phyloP scores from a whole-genome alignment of 2,329 filamentous ascomycete species.

The Lecanoromycetidae sp. region DNA sequence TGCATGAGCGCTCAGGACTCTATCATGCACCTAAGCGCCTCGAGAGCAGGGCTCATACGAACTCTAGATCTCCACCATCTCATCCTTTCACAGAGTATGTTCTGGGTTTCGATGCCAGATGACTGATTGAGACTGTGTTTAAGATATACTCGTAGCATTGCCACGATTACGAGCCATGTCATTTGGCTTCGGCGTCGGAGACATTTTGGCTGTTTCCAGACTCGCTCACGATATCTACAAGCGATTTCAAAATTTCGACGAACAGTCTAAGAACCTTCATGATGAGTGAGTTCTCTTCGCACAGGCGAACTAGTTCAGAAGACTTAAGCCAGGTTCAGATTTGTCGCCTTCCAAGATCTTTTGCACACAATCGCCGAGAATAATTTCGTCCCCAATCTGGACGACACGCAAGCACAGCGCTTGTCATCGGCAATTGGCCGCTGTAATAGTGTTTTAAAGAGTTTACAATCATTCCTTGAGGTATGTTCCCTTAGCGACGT shows the following conservation, averaged over 20 bases:
- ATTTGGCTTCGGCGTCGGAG: slow-evolving; percentile 1
- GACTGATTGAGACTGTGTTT: too few relatives aligned
- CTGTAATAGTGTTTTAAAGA: neutral
- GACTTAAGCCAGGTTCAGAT: neutral
- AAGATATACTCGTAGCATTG: too few relatives aligned
- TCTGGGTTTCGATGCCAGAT: too few relatives aligned
- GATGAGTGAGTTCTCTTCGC: neutral
- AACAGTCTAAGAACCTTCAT: neutral
- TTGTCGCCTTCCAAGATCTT: neutral
- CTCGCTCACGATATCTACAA: neutral
- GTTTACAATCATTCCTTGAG: neutral
- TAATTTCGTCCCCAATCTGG: too few relatives aligned
- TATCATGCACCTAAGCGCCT: too few relatives aligned
- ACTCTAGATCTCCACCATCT: too few relatives aligned
- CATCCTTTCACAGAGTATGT: too few relatives aligned
- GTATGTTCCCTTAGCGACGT: neutral
- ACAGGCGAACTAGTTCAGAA: neutral
- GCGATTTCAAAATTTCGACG: neutral
- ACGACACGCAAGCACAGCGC: neutral
- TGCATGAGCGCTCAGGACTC: too few relatives aligned
- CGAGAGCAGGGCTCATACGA: too few relatives aligned
- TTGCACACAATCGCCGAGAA: neutral
- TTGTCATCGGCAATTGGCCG: neutral
- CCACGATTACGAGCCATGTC: too few relatives aligned
- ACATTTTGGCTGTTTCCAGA: neutral